phyloP scores from a whole-genome alignment of 2,329 filamentous ascomycete species.

The Cladosporium sp. region DNA sequence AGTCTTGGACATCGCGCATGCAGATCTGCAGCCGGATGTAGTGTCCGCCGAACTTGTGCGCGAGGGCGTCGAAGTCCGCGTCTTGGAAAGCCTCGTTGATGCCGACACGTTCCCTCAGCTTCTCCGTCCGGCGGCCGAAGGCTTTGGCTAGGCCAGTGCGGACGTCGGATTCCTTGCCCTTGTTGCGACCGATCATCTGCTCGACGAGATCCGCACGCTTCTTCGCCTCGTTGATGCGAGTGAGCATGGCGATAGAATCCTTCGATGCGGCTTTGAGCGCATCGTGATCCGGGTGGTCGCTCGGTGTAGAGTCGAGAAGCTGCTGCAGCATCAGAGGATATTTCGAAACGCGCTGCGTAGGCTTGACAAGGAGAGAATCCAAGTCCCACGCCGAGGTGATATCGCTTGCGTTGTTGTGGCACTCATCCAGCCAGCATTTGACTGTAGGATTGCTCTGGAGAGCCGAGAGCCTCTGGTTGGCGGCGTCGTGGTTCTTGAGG shows the following conservation, averaged over 20 bases:
- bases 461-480: constrained; percentile 53
- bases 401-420: constrained; percentile 84
- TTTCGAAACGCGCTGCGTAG: constrained; percentile 88
- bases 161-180: constrained; percentile 83
- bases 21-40: constrained; percentile 90
- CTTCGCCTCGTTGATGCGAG: constrained; percentile 85
- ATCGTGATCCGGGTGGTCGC: constrained; percentile 72
- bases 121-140: constrained; percentile 83
- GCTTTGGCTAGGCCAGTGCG: constrained; percentile 79
- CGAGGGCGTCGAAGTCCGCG: constrained; percentile 68
- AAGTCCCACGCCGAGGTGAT: constrained; percentile 91
- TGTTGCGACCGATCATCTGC: constrained; percentile 66
- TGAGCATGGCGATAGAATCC: constrained; percentile 56
- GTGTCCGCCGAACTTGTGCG: constrained; percentile 85
- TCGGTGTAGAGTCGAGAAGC: constrained; percentile 70
- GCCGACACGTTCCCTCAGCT: constrained; percentile 66
- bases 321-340: constrained; percentile 82
- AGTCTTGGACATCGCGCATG: constrained; percentile 87
- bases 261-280: constrained; percentile 66
- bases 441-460: constrained; percentile 55
- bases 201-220: constrained; percentile 90
- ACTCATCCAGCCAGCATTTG: constrained; percentile 82
- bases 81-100: constrained; percentile 67
- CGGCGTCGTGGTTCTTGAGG: constrained; percentile 58
- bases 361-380: constrained; percentile 94